Evolutionary conservation across 768 basidiomycete species (phyloP), one percentile per base, ranked within the genome.

Genomic region (Pleurotus djamor): DNA sequence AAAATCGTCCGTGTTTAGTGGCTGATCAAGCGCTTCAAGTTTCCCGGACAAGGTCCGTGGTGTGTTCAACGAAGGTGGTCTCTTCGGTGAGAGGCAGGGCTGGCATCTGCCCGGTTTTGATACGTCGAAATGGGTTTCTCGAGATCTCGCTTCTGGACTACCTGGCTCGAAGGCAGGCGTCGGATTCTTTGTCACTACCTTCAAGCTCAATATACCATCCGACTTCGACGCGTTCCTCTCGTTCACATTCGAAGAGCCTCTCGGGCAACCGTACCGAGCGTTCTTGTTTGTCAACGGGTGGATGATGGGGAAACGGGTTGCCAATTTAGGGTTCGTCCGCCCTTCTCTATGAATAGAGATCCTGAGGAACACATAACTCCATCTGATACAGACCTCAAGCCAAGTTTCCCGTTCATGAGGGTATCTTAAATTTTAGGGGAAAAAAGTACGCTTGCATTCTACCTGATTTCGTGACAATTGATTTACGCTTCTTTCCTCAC

Each of bases 261-360:
- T 76, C 5, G 79, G 79, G 4, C 85, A 89, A 65, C 80, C 89
- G 21, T 93, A 92, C 65, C 81, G 91, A 13, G 85, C 87, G 3
- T 76, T 84, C 47, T 64, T 94, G 44, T 93, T 90, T 60, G 87
- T 94, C 16, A 93, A 94, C 64, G 92, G 92, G 10, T 94, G 92
- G 92, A 88, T 89, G 83, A 91, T 91, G 83, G 92, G 92, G 7
- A 93, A 92, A 72, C 70, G 86, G 16, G 79, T 88, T n/a, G 85
- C 74, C 12, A 87, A 89, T 65, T 79, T 89, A 1, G 88, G 88
- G 89, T 84, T 61, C 8, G 38, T 12, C 10, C 14, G 14, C 38
- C 35, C 5, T 43, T 9, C 3, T 28, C 21, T 28, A 28, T 3
- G 2, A 43, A 52, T 36, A 13, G 8, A 33, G 21, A 8, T 34